phyloP scores from a whole-genome alignment of 371 early-diverging fungal genomes.

The Coemansia sp. region DNA sequence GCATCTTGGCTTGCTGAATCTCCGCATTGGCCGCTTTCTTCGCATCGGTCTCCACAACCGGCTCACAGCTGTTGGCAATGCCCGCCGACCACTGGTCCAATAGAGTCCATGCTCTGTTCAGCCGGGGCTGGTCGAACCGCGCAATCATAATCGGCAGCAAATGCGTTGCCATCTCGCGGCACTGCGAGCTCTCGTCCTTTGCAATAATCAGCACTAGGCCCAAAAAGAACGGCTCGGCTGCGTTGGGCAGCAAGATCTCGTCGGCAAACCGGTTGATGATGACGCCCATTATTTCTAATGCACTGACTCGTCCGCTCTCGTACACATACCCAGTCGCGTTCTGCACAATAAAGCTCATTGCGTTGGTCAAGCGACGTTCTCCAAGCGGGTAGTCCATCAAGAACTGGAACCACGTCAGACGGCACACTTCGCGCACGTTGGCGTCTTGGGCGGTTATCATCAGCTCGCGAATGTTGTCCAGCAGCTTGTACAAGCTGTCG shows the following conservation, averaged over 20 bases:
- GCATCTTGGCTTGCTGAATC: constrained; percentile 48
- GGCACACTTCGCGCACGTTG: constrained; percentile 80
- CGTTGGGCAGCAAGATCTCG: constrained; percentile 66
- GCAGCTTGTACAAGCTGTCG: constrained; percentile 87
- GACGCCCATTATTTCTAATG: constrained; percentile 78
- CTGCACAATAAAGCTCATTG: constrained; percentile 82
- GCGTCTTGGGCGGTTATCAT: constrained; percentile 84
- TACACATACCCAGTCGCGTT: constrained; percentile 80
- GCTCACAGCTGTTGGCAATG: constrained; percentile 3
- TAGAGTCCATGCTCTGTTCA: constrained; percentile 61
- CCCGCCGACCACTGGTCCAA: constrained; percentile 74
- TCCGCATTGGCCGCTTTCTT: not conserved
- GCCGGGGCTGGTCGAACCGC: constrained; percentile 59
- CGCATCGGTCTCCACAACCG: constrained; percentile 12
- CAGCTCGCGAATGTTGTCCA: constrained; percentile 72
- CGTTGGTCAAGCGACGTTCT: constrained; percentile 69
- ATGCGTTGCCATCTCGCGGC: constrained; percentile 82
- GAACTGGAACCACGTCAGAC: constrained; percentile 81
- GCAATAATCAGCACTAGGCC: constrained; percentile 79
- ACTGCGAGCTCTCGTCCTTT: constrained; percentile 88
- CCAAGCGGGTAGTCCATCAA: constrained; percentile 94
- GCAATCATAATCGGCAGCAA: constrained; percentile 67
- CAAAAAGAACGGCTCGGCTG: constrained; percentile 79
- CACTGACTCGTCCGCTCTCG: constrained; percentile 88
- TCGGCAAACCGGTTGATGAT: constrained; percentile 78